Base-by-base conservation (phyloP, 2,329 filamentous ascomycete genomes). In the Pseudogymnoascus sp. region DNA sequence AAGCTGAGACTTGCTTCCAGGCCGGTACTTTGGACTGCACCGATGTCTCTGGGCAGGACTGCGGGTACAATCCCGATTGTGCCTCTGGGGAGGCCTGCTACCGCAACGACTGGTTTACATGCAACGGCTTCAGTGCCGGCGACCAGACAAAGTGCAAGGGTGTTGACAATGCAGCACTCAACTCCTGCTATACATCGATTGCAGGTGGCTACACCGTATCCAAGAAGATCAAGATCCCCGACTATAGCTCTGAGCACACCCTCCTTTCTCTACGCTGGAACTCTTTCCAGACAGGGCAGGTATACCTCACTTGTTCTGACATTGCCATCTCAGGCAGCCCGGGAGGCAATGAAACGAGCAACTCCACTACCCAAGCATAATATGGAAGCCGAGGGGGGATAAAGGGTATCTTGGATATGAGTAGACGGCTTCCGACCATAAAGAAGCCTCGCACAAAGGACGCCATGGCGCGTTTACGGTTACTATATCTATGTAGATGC, bases 101-200 rank as follows among this genome's bases (percentile, higher is more conserved):
- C 62, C 73, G 78, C 2, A 81, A 83, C 61, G 78, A 82, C 69
- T 83, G 81, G 81, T 83, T 82, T 65, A 83, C 80, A 0, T 83
- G 81, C 73, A 76, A 80, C 59, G 74, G 72, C 1, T 81, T 79
- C 65, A 67, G 75, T n/a, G 68, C 67, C 6, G 69, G 49, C 28
- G 49, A 55, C 49, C 70, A 64, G 70, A 67, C 64, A 73, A 76
- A 12, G 73, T 75, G 66, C 79, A 79, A 1, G 81, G 28, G 49
- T 33, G 49, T 55, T n/a, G 80, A 82, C 64, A 72, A 72, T 37
- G 73, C 79, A 0, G 64, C 72, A 0, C 69, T 78, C 1, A 72
- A 74, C n/a, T 80, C 78, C 0, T 83, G 80, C 69, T 76, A 72
- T 60, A 83, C 81, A 0, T 79, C 77, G 14, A 83, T 83, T 49